These are phyloP conservation scores for Phytophthora agathidicida DNA, from an alignment of 352 stramenopile genomes.

Conservation along the genomic window DNA sequence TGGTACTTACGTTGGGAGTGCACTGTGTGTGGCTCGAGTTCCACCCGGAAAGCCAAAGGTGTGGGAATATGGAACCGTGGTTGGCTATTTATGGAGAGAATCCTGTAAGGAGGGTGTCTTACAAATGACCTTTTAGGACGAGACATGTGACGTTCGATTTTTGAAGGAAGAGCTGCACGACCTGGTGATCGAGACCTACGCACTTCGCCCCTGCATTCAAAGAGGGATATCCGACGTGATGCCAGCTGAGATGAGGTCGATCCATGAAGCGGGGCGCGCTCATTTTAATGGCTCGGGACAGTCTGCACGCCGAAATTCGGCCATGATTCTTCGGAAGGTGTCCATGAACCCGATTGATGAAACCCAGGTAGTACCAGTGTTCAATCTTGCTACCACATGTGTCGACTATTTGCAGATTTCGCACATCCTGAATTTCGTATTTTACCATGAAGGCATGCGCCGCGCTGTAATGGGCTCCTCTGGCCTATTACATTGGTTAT, in stretches of 20 bases:
- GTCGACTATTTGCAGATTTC: neutral
- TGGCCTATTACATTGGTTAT: too few relatives aligned
- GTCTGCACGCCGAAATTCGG: neutral
- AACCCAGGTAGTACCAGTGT: neutral
- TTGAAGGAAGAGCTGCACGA: neutral
- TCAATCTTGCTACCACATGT: neutral
- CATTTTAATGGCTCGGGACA: constrained; percentile 15
- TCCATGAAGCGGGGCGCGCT: neutral
- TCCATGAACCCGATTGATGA: neutral
- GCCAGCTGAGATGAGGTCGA: constrained; percentile 8
- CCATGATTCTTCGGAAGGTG: neutral
- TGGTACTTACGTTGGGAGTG: constrained; percentile 8
- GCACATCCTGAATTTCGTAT: constrained; percentile 12
- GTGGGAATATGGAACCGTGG: constrained; percentile 14
- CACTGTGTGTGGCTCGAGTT: constrained; percentile 7
- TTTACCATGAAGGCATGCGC: constrained; percentile 4
- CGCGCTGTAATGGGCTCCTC: too few relatives aligned
- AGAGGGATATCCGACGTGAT: constrained; percentile 1
- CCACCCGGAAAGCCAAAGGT: constrained; percentile 2
- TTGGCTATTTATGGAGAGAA: constrained; percentile 3
- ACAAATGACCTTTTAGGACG: constrained; percentile 7
- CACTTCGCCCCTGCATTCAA: neutral
- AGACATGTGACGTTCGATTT: neutral
- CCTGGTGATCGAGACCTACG: constrained; percentile 8
- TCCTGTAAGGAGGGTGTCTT: neutral